Percentiles rank a stretch among this genome's conserved stretches.
These are phyloP conservation scores for Trametes meyenii DNA, from an alignment of 768 basidiomycete genomes.

Conservation along the genomic window DNA sequence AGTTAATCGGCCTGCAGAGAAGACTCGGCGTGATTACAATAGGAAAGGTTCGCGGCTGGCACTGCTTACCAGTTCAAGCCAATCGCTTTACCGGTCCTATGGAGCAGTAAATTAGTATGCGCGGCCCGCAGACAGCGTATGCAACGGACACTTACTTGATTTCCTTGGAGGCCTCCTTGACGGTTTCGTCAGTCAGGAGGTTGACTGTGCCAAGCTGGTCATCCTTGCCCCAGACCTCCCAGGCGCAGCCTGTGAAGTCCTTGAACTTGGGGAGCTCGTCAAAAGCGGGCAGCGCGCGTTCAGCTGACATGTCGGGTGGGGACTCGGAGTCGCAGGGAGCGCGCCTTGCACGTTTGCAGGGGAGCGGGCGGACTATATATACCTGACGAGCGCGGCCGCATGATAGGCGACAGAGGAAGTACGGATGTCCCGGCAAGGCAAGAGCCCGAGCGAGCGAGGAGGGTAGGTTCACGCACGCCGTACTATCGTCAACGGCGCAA, in stretches of 20 bases:
- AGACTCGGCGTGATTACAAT: neutral
- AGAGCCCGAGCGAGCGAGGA: neutral
- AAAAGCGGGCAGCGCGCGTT: constrained; percentile 42
- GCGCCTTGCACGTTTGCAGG: constrained; percentile 1
- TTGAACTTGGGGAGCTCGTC: constrained; percentile 50
- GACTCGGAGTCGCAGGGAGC: neutral
- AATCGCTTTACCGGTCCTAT: constrained; percentile 54
- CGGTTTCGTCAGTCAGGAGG: constrained; percentile 62
- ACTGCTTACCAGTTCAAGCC: constrained; percentile 64
- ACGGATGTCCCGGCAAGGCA: constrained; percentile 5
- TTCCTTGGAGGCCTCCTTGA: constrained; percentile 58
- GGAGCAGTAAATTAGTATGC: neutral
- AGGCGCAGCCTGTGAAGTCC: constrained; percentile 59
- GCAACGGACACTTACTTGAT: constrained; percentile 46
- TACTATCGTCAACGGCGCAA: neutral
- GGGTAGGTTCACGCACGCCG: neutral
- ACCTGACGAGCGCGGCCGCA: neutral
- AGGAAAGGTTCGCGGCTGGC: neutral
- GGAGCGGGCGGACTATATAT: neutral
- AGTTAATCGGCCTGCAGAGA: constrained; percentile 60
- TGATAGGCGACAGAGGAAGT: neutral
- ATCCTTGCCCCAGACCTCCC: constrained; percentile 66
- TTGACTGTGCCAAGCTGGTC: constrained; percentile 73
- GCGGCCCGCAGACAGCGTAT: neutral
- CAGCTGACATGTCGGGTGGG: constrained; percentile 18